Evolutionary conservation across 352 stramenopile species (phyloP).

Genomic region (Phytophthora pinifolia): DNA sequence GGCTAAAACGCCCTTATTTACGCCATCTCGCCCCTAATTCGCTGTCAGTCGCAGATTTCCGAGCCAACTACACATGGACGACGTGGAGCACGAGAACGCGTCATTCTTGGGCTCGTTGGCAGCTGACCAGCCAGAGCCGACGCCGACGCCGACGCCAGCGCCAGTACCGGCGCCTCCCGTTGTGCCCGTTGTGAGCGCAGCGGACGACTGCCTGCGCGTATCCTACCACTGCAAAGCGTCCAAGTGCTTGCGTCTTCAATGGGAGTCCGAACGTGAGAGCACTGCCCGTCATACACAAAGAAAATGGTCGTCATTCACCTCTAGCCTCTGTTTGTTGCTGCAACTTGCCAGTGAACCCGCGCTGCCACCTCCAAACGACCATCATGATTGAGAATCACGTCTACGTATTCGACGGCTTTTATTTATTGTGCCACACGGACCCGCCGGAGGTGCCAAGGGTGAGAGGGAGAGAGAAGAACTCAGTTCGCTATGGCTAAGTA

Average conservation of each 20-base stretch:
- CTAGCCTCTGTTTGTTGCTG: neutral
- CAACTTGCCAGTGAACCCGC: constrained; percentile 60
- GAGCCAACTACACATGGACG: no score
- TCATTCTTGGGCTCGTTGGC: constrained; percentile 28
- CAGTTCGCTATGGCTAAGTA: no score
- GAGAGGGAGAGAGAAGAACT: neutral
- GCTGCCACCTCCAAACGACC: constrained; percentile 68
- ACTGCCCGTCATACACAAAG: no score
- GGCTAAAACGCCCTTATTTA: constrained; percentile 8
- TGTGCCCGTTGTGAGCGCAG: constrained; percentile 11
- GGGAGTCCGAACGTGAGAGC: constrained; percentile 75
- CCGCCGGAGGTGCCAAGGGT: constrained; percentile 62
- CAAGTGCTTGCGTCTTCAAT: constrained; percentile 76
- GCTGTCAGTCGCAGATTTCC: constrained; percentile 3
- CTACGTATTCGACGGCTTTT: constrained; percentile 88
- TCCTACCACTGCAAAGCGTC: constrained; percentile 61
- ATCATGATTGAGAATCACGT: constrained; percentile 59
- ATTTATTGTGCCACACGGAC: constrained; percentile 73
- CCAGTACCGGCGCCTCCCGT: constrained; percentile 1
- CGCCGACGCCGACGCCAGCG: constrained; percentile 3
- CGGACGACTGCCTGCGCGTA: constrained; percentile 58
- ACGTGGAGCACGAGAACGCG: constrained; percentile 36
- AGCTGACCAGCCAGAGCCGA: constrained; percentile 2
- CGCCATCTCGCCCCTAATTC: no score
- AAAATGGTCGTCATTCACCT: neutral